phyloP scores from a whole-genome alignment of 2,329 filamentous ascomycete genomes.

The Thielaviopsis cerberus region DNA sequence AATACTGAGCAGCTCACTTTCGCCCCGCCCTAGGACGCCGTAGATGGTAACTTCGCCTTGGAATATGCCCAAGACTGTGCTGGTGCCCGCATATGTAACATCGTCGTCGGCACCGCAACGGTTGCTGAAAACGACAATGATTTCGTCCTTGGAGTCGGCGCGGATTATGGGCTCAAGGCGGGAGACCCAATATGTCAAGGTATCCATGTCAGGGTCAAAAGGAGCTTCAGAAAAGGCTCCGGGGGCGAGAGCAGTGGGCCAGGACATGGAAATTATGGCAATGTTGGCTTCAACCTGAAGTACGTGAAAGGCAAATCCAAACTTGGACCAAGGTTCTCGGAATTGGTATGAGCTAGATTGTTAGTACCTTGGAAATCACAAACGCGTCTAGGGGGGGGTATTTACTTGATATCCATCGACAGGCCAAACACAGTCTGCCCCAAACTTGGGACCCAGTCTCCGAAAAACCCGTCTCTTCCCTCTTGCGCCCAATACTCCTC shows the following conservation, averaged over 20 bases:
- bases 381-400: background rate
- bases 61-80: conserved; percentile 47
- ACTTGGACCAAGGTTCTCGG: conserved; percentile 12
- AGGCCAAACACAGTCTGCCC: conserved; percentile 34
- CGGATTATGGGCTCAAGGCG: conserved; percentile 47
- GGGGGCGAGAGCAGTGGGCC: conserved; percentile 42
- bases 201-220: conserved; percentile 49
- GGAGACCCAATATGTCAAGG: conserved; percentile 57
- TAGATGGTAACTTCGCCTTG: conserved; percentile 48
- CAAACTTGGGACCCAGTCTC: conserved; percentile 23
- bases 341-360: conserved; percentile 12
- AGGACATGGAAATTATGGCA: conserved; percentile 58
- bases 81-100: conserved; percentile 54
- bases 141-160: conserved; percentile 31
- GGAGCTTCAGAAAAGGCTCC: conserved; percentile 28
- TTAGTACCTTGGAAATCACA: background rate
- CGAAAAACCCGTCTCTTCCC: conserved; percentile 28
- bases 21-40: conserved; percentile 48
- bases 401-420: conserved; percentile 37
- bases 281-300: conserved; percentile 37
- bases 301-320: conserved; percentile 31
- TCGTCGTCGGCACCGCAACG: conserved; percentile 47
- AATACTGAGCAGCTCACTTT: conserved; percentile 48
- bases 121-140: conserved; percentile 56
- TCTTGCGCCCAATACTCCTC: conserved; percentile 45